Percentiles rank a stretch among this genome's conserved stretches.
These are phyloP conservation scores for Papiliotrema terrestris DNA, from an alignment of 1,284 basidiomycete species.

Conservation along the genomic window DNA sequence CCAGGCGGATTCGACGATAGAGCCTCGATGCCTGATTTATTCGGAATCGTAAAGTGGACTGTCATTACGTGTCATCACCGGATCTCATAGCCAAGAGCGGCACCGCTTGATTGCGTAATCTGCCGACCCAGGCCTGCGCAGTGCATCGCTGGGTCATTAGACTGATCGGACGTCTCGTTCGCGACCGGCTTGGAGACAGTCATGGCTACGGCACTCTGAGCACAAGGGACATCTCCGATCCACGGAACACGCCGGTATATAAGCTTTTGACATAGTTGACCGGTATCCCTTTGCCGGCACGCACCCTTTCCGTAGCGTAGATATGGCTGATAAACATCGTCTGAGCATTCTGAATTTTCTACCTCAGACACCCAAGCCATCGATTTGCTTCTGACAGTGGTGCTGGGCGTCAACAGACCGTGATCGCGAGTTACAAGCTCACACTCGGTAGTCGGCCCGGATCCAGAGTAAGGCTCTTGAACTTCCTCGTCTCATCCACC, in stretches of 20 bases:
- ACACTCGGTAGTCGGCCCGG: background rate
- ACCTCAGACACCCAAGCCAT: background rate
- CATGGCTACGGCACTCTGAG: background rate
- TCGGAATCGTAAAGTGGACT: no score
- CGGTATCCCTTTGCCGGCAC: background rate
- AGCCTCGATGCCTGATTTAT: no score
- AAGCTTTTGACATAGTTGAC: background rate
- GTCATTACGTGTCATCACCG: no score
- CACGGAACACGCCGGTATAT: background rate
- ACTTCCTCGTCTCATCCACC: background rate
- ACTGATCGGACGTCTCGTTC: background rate
- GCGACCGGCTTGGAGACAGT: background rate
- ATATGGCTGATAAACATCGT: background rate
- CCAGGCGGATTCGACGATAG: no score
- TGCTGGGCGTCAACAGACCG: background rate
- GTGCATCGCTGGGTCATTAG: background rate
- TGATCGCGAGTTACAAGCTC: background rate
- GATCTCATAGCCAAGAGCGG: no score
- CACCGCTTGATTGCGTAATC: no score
- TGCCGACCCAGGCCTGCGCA: background rate
- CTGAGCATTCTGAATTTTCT: background rate
- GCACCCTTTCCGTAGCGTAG: background rate
- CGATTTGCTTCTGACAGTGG: background rate
- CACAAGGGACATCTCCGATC: background rate
- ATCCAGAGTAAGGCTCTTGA: background rate